phyloP scores from a whole-genome alignment of 2,329 filamentous ascomycete species.

The Fusarium pilosicola region DNA sequence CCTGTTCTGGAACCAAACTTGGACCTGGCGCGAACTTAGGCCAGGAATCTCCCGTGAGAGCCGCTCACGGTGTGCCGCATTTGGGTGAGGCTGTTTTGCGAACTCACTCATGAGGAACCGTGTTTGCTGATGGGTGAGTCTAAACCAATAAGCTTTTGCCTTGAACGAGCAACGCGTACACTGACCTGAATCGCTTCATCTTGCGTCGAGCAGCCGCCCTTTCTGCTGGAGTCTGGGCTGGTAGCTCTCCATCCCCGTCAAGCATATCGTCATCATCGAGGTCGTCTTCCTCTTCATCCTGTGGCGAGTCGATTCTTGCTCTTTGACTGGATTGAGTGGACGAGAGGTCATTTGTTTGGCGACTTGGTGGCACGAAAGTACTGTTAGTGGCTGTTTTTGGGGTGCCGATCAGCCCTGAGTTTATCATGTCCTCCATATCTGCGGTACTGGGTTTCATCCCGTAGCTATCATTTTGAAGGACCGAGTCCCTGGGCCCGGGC shows the following conservation, averaged over 20 bases:
- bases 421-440: neutral
- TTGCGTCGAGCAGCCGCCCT: slow-evolving; percentile 67
- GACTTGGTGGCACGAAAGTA: slow-evolving; percentile 41
- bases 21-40: slow-evolving; percentile 89
- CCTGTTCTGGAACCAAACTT: slow-evolving; percentile 99
- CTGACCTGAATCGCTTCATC: slow-evolving; percentile 83
- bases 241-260: slow-evolving; percentile 51
- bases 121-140: slow-evolving; percentile 96
- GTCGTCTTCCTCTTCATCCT: slow-evolving; percentile 63
- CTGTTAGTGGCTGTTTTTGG: neutral
- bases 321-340: slow-evolving; percentile 51
- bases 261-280: slow-evolving; percentile 67
- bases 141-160: slow-evolving; percentile 55
- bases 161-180: neutral
- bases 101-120: slow-evolving; percentile 98
- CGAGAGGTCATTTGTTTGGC: slow-evolving; percentile 48
- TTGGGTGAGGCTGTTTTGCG: slow-evolving; percentile 91
- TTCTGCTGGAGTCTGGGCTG: slow-evolving; percentile 66
- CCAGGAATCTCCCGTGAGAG: slow-evolving; percentile 91
- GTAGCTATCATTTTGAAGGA: slow-evolving; percentile 11
- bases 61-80: slow-evolving; percentile 88
- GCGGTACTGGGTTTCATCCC: slow-evolving; percentile 8
- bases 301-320: slow-evolving; percentile 49
- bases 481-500: slow-evolving; percentile 9
- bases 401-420: neutral